A percentile compares a stretch with the other conserved stretches of the same genome.
Evolutionary conservation across 768 basidiomycete genomes (phyloP).

Genomic region (Sarcomyxa edulis): DNA sequence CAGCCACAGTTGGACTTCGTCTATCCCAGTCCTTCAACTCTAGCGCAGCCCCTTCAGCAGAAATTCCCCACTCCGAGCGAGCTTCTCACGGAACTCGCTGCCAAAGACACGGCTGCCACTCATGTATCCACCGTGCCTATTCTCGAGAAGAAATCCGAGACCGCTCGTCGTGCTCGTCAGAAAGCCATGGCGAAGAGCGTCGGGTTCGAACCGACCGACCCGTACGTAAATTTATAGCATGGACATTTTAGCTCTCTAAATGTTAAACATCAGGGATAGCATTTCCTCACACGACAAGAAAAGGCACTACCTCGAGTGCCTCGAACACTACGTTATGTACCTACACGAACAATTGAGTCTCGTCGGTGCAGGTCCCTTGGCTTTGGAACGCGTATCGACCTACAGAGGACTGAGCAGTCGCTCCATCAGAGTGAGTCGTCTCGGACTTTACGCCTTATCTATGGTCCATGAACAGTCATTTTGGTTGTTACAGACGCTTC

Average conservation of each 20-base stretch:
- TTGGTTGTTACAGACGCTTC: conserved; percentile 52
- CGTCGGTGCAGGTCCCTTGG: conserved; percentile 38
- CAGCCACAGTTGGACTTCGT: conserved; percentile 1
- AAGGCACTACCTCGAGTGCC: conserved; percentile 64
- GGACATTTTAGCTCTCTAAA: conserved; percentile 4
- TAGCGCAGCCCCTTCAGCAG: conserved; percentile 15
- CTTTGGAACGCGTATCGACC: conserved; percentile 43
- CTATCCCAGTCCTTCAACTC: conserved; percentile 1
- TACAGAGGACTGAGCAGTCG: conserved; percentile 56
- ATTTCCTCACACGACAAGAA: conserved; percentile 80
- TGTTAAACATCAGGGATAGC: conserved; percentile 39
- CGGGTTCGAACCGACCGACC: conserved; percentile 56
- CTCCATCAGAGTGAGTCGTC: conserved; percentile 50
- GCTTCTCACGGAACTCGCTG: conserved; percentile 42
- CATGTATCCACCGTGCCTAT: conserved; percentile 6
- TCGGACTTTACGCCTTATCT: too few species aligned
- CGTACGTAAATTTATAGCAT: conserved; percentile 34
- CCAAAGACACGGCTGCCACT: conserved; percentile 7
- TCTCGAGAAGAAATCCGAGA: conserved; percentile 31
- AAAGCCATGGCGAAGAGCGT: conserved; percentile 52
- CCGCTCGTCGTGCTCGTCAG: conserved; percentile 51
- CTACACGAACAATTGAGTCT: conserved; percentile 57
- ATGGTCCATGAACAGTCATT: neutral
- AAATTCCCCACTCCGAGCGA: conserved; percentile 67
- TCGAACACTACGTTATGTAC: conserved; percentile 66